These are phyloP conservation scores for Coniosporium apollinis DNA, from an alignment of 495 filamentous ascomycete species.

Conservation along the genomic window DNA sequence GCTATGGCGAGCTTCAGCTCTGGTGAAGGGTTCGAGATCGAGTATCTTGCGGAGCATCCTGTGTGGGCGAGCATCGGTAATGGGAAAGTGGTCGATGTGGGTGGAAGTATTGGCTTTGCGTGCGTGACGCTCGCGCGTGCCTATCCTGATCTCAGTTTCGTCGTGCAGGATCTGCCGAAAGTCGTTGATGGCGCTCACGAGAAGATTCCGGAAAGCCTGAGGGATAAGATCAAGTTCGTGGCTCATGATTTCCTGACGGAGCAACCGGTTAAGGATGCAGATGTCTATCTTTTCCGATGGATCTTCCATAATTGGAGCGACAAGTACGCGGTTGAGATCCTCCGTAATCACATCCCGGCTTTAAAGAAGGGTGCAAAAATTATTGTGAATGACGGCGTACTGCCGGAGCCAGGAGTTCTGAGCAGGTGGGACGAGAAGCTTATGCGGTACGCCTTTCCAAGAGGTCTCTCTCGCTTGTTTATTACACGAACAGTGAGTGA, in stretches of 20 bases:
- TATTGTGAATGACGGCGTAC: conserved; percentile 4
- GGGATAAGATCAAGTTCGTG: conserved; percentile 1
- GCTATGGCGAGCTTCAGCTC: conserved; percentile 1
- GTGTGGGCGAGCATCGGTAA: conserved; percentile 16
- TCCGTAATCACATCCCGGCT: conserved; percentile 6
- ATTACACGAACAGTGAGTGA: not conserved
- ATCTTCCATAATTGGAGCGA: conserved; percentile 29
- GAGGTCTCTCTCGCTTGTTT: not conserved
- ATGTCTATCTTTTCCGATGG: conserved; percentile 6
- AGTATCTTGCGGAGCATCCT: not conserved
- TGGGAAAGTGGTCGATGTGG: conserved; percentile 25
- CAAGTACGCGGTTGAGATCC: conserved; percentile 25
- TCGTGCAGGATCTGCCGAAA: conserved; percentile 25
- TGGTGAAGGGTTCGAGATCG: not conserved
- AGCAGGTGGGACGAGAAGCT: conserved; percentile 7
- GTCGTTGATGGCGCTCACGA: conserved; percentile 18
- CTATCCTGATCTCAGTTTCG: conserved; percentile 21
- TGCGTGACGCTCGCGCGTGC: conserved; percentile 3
- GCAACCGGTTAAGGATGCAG: conserved; percentile 4
- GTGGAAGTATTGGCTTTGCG: conserved; percentile 21
- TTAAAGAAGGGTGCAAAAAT: conserved; percentile 2
- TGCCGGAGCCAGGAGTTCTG: conserved; percentile 2
- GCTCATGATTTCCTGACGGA: conserved; percentile 3
- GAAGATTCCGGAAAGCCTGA: conserved; percentile 15
- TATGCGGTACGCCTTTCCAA: conserved; percentile 13